Evolutionary conservation across 495 filamentous ascomycete species (phyloP).

Genomic region (Penicillium subrubescens): DNA sequence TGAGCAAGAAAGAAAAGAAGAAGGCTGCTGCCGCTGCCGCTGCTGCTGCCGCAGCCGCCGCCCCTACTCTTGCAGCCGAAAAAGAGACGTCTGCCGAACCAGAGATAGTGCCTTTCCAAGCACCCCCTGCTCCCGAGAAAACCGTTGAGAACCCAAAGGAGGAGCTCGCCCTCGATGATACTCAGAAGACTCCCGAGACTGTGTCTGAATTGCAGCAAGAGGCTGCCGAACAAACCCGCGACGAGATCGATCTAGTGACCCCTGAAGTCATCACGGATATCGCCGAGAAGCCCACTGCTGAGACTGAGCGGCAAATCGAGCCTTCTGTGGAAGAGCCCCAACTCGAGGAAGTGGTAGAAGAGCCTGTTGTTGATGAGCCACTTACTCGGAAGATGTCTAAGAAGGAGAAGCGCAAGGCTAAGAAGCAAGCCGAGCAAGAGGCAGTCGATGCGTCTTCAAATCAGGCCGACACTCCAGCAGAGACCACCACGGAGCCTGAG

Average conservation of each 20-base stretch:
- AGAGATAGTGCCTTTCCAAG: background rate
- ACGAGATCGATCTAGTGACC: background rate
- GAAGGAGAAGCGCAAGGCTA: conserved; percentile 47
- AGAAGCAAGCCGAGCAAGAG: conserved; percentile 33
- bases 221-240: background rate
- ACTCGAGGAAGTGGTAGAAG: background rate
- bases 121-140: background rate
- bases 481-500: background rate
- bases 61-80: conserved; percentile 9
- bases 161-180: background rate
- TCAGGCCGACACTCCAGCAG: background rate
- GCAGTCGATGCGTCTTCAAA: conserved; percentile 2
- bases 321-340: background rate
- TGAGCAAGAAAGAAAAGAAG: conserved; percentile 30
- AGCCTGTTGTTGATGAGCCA: conserved; percentile 1
- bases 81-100: conserved; percentile 15
- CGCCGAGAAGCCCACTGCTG: background rate
- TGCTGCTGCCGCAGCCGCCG: conserved; percentile 14
- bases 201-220: background rate
- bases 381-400: conserved; percentile 36
- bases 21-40: conserved; percentile 20
- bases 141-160: background rate
- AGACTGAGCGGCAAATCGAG: background rate
- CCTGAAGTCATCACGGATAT: background rate
- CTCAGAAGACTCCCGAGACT: background rate